Evolutionary conservation across 345 rosid species (phyloP), one percentile per base, ranked within the genome.

Genomic region (Pistacia vera): DNA sequence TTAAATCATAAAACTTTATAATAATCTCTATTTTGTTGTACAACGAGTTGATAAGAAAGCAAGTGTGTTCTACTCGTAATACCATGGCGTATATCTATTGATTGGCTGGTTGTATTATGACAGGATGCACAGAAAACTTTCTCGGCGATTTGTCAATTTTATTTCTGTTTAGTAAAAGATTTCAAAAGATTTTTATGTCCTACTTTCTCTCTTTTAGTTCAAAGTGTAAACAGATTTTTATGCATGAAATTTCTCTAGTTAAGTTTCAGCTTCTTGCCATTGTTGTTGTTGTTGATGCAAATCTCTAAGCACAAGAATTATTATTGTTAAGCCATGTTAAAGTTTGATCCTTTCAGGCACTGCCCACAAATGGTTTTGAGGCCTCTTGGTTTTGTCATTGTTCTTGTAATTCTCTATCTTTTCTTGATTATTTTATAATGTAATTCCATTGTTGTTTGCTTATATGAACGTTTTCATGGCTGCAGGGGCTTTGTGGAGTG

Each of bases 401-500:
- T 79, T 73, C 70, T 79, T 1, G 85, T 82, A 76, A 56, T 17
- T 35, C 8, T 9, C 35, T 46, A 78, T 17, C 14, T 57, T 41
- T 4, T n/a, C 41, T 5, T 17, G 22, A 3, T 16, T 41, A 9
- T 25, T 77, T n/a, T 52, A 22, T 17, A 11, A 13, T 54, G 57
- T 54, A 54, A 4, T 54, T 54, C 57, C 6, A 1, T 5, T 51
- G 55, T 14, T 2, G 16, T 54, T 14, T 54, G 18, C 57, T 54
- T 54, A 4, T 18, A 14, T 62, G 0, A 17, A 18, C 14, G 9
- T 17, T 1, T 20, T 16, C 28, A 36, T 62, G 41, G 17, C 80
- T 13, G 41, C 66, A 85, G 88, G 86, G 68, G 0, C 12, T 81
- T 35, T 79, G 82, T 33, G 38, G 66, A 20, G 71, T 69, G 16